Percentiles rank a stretch among this genome's conserved stretches.
These are phyloP conservation scores for Populus ilicifolia DNA, from an alignment of 345 rosid species.

Conservation along the genomic window DNA sequence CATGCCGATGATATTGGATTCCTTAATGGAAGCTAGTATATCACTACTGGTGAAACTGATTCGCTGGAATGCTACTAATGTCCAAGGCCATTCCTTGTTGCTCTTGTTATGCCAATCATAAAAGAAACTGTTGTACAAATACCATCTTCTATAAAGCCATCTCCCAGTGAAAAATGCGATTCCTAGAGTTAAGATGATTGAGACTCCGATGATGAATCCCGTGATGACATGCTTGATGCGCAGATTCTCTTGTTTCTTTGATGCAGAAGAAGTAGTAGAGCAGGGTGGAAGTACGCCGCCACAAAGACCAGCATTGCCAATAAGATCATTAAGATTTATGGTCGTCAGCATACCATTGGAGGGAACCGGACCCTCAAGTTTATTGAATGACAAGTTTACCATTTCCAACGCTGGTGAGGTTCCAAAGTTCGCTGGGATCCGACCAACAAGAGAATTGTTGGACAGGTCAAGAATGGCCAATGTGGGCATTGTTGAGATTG, in stretches of 20 bases:
- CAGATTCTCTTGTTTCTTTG: constrained; percentile 40
- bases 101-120: constrained; percentile 46
- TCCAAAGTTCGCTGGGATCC: constrained; percentile 73
- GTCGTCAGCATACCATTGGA: constrained; percentile 66
- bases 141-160: constrained; percentile 51
- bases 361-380: constrained; percentile 77
- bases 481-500: constrained; percentile 71
- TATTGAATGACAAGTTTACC: constrained; percentile 78
- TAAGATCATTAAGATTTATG: constrained; percentile 70
- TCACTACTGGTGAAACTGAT: constrained; percentile 73
- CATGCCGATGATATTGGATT: constrained; percentile 80
- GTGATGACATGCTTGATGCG: constrained; percentile 49
- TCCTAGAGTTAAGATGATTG: constrained; percentile 49
- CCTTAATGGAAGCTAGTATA: constrained; percentile 64
- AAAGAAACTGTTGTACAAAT: constrained; percentile 46
- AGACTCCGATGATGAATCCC: constrained; percentile 64
- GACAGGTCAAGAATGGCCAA: constrained; percentile 85
- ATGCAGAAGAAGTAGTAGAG: constrained; percentile 27
- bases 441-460: constrained; percentile 69
- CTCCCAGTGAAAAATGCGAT: constrained; percentile 41
- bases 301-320: constrained; percentile 74
- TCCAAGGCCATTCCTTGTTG: constrained; percentile 86
- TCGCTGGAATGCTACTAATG: constrained; percentile 84
- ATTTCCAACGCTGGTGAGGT: constrained; percentile 74
- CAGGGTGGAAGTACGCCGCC: constrained; percentile 81